Evolutionary conservation across 805 yeast genomes (phyloP).

Genomic region (Barnettozyma salicaria): DNA sequence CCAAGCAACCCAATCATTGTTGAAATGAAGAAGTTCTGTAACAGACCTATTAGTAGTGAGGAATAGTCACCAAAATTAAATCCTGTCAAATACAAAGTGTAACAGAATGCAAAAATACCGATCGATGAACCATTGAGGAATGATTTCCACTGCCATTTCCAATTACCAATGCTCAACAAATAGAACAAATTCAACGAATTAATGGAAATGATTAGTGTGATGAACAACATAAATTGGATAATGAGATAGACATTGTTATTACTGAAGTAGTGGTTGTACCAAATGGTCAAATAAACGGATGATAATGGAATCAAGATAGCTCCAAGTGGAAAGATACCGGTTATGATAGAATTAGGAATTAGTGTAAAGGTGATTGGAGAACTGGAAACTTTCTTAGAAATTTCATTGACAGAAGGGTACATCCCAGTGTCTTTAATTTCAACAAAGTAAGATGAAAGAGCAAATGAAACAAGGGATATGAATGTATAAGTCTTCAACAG

Average conservation of each 20-base stretch:
- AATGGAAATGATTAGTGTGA: constrained; percentile 16
- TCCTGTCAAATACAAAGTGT: constrained; percentile 24
- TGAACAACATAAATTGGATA: constrained; percentile 15
- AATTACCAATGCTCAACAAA: constrained; percentile 24
- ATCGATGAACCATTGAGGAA: constrained; percentile 24
- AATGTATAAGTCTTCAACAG: constrained; percentile 11
- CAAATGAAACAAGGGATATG: constrained; percentile 13
- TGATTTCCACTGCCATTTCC: constrained; percentile 29
- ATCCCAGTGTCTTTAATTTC: constrained; percentile 2
- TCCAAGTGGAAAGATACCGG: constrained; percentile 28
- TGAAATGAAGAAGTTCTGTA: constrained; percentile 23
- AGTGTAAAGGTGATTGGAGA: constrained; percentile 24
- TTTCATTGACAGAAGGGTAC: constrained; percentile 14
- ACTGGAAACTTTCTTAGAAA: constrained; percentile 20
- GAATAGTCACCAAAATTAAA: constrained; percentile 26
- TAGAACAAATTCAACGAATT: constrained; percentile 22
- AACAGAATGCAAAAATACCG: constrained; percentile 23
- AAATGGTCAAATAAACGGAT: constrained; percentile 22
- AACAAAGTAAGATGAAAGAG: constrained; percentile 12
- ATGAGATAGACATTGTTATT: constrained; percentile 12
- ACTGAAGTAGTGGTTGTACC: constrained; percentile 25
- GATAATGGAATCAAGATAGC: constrained; percentile 25
- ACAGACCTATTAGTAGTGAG: constrained; percentile 20
- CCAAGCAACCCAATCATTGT: constrained; percentile 22
- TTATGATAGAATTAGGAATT: constrained; percentile 24